phyloP scores from a whole-genome alignment of 2,329 filamentous ascomycete genomes.

The Bipolaris zeicola region DNA sequence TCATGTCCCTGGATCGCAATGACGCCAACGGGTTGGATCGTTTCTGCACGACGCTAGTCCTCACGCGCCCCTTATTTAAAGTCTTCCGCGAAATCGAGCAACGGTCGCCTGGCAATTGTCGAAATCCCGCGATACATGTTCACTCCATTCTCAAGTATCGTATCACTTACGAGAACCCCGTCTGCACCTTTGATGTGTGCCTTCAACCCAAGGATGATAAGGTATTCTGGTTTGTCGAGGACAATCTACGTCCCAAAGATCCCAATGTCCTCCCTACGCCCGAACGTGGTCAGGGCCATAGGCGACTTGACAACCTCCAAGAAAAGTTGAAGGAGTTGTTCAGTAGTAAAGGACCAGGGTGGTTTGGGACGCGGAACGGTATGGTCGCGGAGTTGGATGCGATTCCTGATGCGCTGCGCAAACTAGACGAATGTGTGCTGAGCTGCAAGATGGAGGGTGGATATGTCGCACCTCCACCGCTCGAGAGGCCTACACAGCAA shows the following conservation, averaged over 20 bases:
- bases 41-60: conserved; percentile 63
- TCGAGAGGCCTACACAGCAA: conserved; percentile 12
- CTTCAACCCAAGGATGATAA: conserved; percentile 40
- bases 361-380: conserved; percentile 48
- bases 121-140: conserved; percentile 42
- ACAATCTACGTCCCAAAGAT: conserved; percentile 31
- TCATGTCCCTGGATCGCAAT: conserved; percentile 61
- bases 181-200: conserved; percentile 48
- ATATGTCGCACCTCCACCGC: conserved; percentile 27
- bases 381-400: conserved; percentile 46
- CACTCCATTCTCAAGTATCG: conserved; percentile 46
- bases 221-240: conserved; percentile 47
- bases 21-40: conserved; percentile 56
- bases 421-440: conserved; percentile 47
- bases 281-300: conserved; percentile 35
- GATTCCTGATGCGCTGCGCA: conserved; percentile 43
- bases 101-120: conserved; percentile 43
- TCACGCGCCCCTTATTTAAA: conserved; percentile 68
- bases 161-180: conserved; percentile 49
- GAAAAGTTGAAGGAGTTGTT: conserved; percentile 44
- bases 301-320: conserved; percentile 37
- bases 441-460: conserved; percentile 40
- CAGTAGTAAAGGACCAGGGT: conserved; percentile 36
- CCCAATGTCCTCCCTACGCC: conserved; percentile 31
- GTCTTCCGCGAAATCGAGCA: conserved; percentile 66